A percentile compares a stretch with the other conserved stretches of the same genome.
Conservation (phyloP, 2,329 filamentous ascomycete genomes). For the Botrytis cinerea region DNA sequence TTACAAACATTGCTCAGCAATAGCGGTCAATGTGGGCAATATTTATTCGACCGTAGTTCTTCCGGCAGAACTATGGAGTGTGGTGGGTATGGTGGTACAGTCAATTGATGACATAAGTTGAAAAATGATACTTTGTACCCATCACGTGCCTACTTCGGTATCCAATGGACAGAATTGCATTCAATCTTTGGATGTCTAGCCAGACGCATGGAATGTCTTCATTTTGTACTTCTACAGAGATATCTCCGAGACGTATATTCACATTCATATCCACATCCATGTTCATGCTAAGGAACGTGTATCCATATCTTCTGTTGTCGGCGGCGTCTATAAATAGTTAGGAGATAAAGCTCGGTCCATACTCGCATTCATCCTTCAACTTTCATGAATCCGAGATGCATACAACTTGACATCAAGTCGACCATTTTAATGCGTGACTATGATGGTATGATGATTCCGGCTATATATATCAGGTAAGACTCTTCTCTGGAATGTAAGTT, state of each 20-base stretch:
- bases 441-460: neutral
- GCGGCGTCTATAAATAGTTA: neutral
- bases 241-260: neutral
- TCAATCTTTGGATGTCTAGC: neutral
- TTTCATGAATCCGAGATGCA: slow-evolving; percentile 17
- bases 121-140: neutral
- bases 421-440: neutral
- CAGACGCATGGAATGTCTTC: neutral
- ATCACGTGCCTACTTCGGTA: neutral
- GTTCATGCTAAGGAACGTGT: neutral
- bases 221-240: neutral
- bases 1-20: slow-evolving; percentile 4
- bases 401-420: neutral
- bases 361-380: slow-evolving; percentile 13
- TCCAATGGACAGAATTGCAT: neutral
- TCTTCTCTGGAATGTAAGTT: neutral
- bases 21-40: slow-evolving; percentile 3
- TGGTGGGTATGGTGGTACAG: too few species aligned
- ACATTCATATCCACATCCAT: neutral
- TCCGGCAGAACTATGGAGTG: neutral
- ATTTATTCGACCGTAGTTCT: neutral
- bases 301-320: neutral
- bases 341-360: neutral
- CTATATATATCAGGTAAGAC: neutral
- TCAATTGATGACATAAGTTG: neutral